Base-by-base conservation (phyloP, 768 basidiomycete species). In the Pleurotus sapidus region DNA sequence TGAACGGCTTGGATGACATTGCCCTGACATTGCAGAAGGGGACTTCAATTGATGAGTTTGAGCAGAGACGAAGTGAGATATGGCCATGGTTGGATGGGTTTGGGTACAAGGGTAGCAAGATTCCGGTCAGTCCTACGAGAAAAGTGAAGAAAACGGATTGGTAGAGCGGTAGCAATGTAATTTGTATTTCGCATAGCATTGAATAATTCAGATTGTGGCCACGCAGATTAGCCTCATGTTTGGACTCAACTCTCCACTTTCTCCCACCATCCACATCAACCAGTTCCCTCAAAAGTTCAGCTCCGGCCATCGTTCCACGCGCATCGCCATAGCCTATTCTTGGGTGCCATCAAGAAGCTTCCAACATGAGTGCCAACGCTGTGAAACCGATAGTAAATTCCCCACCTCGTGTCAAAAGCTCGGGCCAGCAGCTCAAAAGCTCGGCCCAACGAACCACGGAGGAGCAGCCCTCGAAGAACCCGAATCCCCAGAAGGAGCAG, bases 21-120 rank as follows among this genome's bases (percentile, higher is more conserved):
- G 95, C 89, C 43, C 77, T 99, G 72, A 99, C 97, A 45, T 77
- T 99, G 77, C 87, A 92, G 70, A 87, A 86, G 68, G 85, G 78
- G 30, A 74, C 74, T 8, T 70, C 79, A n/a, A 97, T 99, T 61
- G 77, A 80, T 59, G 63, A 70, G 43, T 99, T 98, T 65, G 97
- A 99, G 80, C 67, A 80, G 66, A 82, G 81, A 64, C 74, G 97
- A 62, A 89, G 85, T 24, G 75, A 84, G 65, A 69, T 76, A 57
- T 98, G 95, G 94, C 91, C 97, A 4, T 99, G 97, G 97, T 74
- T 98, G 69, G 93, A 99, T 67, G 97, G 96, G 37, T 91, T 96
- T 60, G 94, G 94, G 24, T 97, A 94, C 74, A 80, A 87, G 67
- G 89, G 87, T 46, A 83, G 79, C 43, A 89, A 87, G 69, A 91